Evolutionary conservation across 495 filamentous ascomycete genomes (phyloP).

Genomic region (Xylaria cubensis): DNA sequence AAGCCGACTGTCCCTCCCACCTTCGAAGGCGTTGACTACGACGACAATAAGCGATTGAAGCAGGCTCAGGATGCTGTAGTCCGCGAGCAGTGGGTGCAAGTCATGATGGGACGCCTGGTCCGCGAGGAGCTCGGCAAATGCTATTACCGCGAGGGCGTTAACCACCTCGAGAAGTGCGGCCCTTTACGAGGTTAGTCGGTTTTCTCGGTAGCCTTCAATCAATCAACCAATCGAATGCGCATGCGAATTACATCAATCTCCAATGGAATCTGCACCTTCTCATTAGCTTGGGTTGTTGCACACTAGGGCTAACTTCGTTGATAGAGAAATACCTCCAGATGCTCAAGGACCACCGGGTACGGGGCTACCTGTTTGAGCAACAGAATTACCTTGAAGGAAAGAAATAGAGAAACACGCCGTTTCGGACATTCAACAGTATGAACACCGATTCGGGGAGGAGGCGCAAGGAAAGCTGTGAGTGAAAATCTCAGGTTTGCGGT

Average conservation of each 20-base stretch:
- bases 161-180: conserved; percentile 97
- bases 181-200: conserved; percentile 79
- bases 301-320: conserved; percentile 29
- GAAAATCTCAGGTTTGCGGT: conserved; percentile 6
- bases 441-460: background rate
- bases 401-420: conserved; percentile 31
- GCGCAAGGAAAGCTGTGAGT: conserved; percentile 6
- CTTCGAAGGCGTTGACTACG: conserved; percentile 97
- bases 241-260: background rate
- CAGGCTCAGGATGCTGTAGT: conserved; percentile 93
- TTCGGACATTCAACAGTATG: conserved; percentile 18
- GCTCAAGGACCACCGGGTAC: conserved; percentile 80
- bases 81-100: conserved; percentile 95
- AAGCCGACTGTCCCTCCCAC: conserved; percentile 94
- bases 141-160: conserved; percentile 92
- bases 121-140: conserved; percentile 95
- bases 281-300: background rate
- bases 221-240: conserved; percentile 1
- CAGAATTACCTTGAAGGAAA: conserved; percentile 77
- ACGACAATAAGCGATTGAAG: conserved; percentile 88
- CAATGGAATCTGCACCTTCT: background rate
- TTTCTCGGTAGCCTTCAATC: background rate
- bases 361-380: conserved; percentile 90
- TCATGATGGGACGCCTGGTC: conserved; percentile 95
- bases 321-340: conserved; percentile 93